Percentiles rank a stretch among this genome's conserved stretches.
Conservation (phyloP, 495 filamentous ascomycete species). For the Choiromyces venosus region DNA sequence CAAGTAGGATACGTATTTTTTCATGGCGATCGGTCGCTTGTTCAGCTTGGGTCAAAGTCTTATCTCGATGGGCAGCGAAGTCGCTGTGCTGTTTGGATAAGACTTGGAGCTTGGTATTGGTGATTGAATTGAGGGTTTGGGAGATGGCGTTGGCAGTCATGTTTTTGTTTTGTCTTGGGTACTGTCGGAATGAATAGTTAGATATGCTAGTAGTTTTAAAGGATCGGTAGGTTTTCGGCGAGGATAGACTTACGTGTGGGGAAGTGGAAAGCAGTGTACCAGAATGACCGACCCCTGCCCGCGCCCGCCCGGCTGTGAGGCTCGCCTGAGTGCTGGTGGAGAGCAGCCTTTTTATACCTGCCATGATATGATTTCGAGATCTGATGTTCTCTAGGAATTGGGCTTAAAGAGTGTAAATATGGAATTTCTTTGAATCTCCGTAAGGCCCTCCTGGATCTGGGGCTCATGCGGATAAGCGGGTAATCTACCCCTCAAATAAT, state of each 20-base stretch:
- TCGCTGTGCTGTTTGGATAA: constrained; percentile 55
- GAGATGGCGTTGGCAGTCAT: constrained; percentile 46
- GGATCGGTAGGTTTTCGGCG: background rate
- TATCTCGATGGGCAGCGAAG: constrained; percentile 49
- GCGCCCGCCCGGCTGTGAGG: background rate
- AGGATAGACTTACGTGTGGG: background rate
- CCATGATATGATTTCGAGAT: background rate
- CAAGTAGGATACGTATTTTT: constrained; percentile 44
- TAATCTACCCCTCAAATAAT: background rate
- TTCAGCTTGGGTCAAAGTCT: constrained; percentile 38
- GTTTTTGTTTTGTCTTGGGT: background rate
- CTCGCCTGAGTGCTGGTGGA: background rate
- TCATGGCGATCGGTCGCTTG: constrained; percentile 39
- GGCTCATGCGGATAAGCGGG: background rate
- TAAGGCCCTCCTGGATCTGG: constrained; percentile 1
- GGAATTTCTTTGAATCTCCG: background rate
- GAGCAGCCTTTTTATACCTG: background rate
- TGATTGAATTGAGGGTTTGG: constrained; percentile 61
- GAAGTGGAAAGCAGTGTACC: background rate
- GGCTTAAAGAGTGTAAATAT: background rate
- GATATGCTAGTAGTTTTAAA: background rate
- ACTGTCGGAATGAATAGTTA: background rate
- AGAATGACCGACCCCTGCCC: background rate
- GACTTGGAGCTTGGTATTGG: constrained; percentile 58
- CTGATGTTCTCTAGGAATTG: background rate